Evolutionary conservation across 352 stramenopile genomes (phyloP).

Genomic region (Phytophthora vignae): DNA sequence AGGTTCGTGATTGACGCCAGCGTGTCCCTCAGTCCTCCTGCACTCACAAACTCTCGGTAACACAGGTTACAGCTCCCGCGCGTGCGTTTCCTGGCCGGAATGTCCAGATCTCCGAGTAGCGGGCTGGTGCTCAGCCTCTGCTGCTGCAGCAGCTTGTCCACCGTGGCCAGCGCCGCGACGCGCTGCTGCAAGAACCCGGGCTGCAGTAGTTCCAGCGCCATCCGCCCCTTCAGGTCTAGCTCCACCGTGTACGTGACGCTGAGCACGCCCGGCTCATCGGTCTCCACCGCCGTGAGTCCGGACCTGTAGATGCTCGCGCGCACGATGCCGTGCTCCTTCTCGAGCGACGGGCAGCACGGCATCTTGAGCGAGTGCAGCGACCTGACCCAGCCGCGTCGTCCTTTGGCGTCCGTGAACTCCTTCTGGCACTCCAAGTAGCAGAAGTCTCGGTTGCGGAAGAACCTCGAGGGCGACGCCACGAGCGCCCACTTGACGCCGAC

Average conservation of each 20-base stretch:
- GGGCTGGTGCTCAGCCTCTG: constrained; percentile 82
- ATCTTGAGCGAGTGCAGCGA: constrained; percentile 70
- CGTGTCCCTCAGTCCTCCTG: constrained; percentile 34
- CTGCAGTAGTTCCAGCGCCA: constrained; percentile 72
- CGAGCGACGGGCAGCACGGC: constrained; percentile 59
- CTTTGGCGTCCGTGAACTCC: constrained; percentile 73
- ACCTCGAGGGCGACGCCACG: constrained; percentile 69
- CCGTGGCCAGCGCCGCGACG: constrained; percentile 68
- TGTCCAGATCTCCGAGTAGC: constrained; percentile 82
- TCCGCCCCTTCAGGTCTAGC: constrained; percentile 86
- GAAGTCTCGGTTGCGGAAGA: constrained; percentile 84
- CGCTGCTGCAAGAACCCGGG: constrained; percentile 72
- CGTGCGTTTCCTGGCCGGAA: constrained; percentile 43
- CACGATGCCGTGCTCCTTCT: constrained; percentile 69
- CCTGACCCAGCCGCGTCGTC: constrained; percentile 63
- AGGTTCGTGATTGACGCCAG: constrained; percentile 38
- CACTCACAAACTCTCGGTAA: constrained; percentile 67
- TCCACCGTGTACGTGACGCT: constrained; percentile 87
- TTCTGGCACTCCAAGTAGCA: constrained; percentile 90
- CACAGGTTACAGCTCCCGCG: constrained; percentile 74
- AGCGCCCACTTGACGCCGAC: constrained; percentile 87
- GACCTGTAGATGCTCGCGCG: constrained; percentile 83
- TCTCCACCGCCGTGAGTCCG: constrained; percentile 81
- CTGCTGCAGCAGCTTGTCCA: constrained; percentile 84
- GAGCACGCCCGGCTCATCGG: constrained; percentile 73